These are phyloP conservation scores for Ambrosia artemisiifolia DNA, from an alignment of 129 eudicot species.

Conservation along the genomic window DNA sequence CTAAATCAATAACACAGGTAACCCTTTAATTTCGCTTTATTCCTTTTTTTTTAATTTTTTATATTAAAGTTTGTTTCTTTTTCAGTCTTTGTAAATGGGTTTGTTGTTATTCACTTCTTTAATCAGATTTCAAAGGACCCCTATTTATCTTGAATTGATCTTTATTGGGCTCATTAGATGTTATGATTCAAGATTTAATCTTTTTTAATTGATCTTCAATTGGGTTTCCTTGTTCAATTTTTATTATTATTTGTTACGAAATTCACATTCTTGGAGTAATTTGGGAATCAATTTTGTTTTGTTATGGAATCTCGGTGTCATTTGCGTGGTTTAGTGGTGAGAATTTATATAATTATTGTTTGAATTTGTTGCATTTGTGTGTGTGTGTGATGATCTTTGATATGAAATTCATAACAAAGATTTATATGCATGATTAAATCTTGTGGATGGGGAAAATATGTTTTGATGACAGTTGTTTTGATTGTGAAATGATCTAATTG, in stretches of 20 bases:
- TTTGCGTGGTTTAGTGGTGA: conserved; percentile 39
- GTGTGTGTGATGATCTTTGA: conserved; percentile 25
- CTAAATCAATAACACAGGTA: conserved; percentile 40
- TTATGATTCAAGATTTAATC: background rate
- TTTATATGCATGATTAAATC: background rate
- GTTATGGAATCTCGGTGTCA: conserved; percentile 29
- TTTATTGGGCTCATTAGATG: too few species aligned
- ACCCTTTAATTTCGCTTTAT: conserved; percentile 33
- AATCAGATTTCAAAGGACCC: conserved; percentile 10
- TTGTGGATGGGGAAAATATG: background rate
- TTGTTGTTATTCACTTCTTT: conserved; percentile 10
- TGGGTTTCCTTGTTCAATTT: conserved; percentile 7
- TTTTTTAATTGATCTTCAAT: conserved; percentile 6
- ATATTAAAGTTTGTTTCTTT: background rate
- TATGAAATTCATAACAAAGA: background rate
- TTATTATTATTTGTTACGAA: background rate
- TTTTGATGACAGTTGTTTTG: background rate
- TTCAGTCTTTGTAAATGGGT: conserved; percentile 11
- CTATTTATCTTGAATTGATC: background rate
- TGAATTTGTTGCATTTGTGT: background rate
- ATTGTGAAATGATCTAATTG: background rate
- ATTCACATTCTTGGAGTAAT: conserved; percentile 12
- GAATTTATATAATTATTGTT: conserved; percentile 12
- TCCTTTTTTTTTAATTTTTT: background rate
- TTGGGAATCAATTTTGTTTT: conserved; percentile 19